Evolutionary conservation across 768 basidiomycete genomes (phyloP).

Genomic region (Termitomyces sp.): DNA sequence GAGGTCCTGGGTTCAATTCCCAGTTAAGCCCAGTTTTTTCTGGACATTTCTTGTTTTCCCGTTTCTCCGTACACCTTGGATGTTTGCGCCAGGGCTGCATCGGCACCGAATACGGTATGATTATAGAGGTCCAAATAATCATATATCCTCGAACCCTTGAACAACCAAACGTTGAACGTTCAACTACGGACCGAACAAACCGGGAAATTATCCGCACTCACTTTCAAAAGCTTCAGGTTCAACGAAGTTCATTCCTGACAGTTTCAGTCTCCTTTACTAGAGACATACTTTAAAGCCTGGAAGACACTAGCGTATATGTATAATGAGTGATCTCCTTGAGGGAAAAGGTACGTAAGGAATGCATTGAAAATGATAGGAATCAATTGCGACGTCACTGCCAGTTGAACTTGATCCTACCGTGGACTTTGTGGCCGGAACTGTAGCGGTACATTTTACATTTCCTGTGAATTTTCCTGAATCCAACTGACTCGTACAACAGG

Average conservation of each 20-base stretch:
- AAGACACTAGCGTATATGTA: background rate
- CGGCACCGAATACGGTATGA: background rate
- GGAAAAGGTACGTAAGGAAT: background rate
- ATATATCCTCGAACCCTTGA: background rate
- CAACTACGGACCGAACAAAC: background rate
- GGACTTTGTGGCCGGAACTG: constrained; percentile 77
- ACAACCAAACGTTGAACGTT: background rate
- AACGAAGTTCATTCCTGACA: background rate
- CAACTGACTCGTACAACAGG: constrained; percentile 25
- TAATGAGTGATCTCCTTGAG: constrained; percentile 2
- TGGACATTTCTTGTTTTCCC: background rate
- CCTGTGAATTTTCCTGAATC: background rate
- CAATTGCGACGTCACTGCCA: background rate
- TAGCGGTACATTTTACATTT: constrained; percentile 31
- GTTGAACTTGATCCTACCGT: constrained; percentile 50
- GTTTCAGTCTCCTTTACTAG: background rate
- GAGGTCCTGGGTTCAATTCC: constrained; percentile 2
- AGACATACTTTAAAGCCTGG: background rate
- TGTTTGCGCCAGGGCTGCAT: too few relatives aligned
- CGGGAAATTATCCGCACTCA: background rate
- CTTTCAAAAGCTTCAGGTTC: too few relatives aligned
- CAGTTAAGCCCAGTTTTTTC: background rate
- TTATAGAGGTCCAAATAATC: background rate
- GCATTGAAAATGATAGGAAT: background rate
- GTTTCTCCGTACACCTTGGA: too few relatives aligned